phyloP scores from a whole-genome alignment of 768 basidiomycete genomes.

The Rhodocollybia butyracea region DNA sequence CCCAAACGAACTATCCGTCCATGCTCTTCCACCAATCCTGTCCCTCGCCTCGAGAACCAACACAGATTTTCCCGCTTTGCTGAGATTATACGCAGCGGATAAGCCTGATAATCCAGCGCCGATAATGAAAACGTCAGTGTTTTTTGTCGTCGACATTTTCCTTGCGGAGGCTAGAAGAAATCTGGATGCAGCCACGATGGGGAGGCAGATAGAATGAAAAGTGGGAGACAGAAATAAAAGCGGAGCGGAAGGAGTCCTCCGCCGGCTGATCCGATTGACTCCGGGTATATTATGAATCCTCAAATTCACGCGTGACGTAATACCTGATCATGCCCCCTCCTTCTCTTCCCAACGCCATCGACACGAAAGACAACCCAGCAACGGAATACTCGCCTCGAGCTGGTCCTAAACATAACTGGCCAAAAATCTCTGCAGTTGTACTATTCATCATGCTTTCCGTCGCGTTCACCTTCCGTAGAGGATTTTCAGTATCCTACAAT shows the following conservation, averaged over 20 bases:
- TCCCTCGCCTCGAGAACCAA: constrained; percentile 6
- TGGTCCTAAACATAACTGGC: not conserved
- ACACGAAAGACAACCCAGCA: too few species aligned
- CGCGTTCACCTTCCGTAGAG: not conserved
- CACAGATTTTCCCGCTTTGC: constrained; percentile 1
- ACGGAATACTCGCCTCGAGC: not conserved
- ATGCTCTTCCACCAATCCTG: constrained; percentile 7
- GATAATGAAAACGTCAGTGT: not conserved
- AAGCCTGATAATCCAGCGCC: constrained; percentile 4
- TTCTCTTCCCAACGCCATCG: too few species aligned
- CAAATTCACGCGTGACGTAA: too few species aligned
- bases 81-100: constrained; percentile 1
- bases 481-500: not conserved
- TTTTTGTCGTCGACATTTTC: not conserved
- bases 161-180: not conserved
- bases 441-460: constrained; percentile 4
- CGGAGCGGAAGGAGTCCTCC: too few species aligned
- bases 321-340: too few species aligned
- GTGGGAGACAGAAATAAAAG: not conserved
- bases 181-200: not conserved
- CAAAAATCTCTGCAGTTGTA: not conserved
- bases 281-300: too few species aligned
- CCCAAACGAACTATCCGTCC: constrained; percentile 2
- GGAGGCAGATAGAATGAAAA: not conserved
- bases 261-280: too few species aligned